phyloP scores from a whole-genome alignment of 2,329 filamentous ascomycete species.

The Aspergillus fumigatus region DNA sequence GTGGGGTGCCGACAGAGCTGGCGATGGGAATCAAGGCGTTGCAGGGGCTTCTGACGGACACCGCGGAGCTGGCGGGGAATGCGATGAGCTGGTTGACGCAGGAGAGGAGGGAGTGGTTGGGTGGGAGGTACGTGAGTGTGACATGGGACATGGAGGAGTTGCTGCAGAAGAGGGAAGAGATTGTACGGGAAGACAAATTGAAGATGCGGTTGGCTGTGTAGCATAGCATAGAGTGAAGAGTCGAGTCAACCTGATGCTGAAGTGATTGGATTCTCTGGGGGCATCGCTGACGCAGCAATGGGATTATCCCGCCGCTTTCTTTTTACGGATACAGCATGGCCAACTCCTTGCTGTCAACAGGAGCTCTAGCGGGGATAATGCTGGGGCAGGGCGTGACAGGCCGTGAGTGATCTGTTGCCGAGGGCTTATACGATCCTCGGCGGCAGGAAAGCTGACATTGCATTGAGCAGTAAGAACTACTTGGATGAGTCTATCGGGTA shows the following conservation, averaged over 20 bases:
- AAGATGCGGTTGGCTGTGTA: constrained; percentile 1
- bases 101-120: constrained; percentile 24
- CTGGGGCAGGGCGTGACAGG: constrained; percentile 10
- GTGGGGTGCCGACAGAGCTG: constrained; percentile 9
- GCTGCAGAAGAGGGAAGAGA: constrained; percentile 18
- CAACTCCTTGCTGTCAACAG: constrained; percentile 44
- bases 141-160: constrained; percentile 22
- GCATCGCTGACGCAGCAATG: constrained; percentile 32
- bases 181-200: constrained; percentile 21
- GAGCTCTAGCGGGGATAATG: constrained; percentile 26
- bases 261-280: constrained; percentile 44
- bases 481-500: background rate
- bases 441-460: background rate
- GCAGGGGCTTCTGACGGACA: background rate
- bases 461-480: background rate
- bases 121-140: constrained; percentile 18
- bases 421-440: no score
- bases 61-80: constrained; percentile 19
- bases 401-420: background rate
- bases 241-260: constrained; percentile 14
- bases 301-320: constrained; percentile 53
- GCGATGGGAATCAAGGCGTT: background rate
- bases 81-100: constrained; percentile 19
- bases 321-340: constrained; percentile 66
- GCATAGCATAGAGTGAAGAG: background rate